Conservation (phyloP, 2,329 filamentous ascomycete genomes). For the Cryphonectria naterciae region DNA sequence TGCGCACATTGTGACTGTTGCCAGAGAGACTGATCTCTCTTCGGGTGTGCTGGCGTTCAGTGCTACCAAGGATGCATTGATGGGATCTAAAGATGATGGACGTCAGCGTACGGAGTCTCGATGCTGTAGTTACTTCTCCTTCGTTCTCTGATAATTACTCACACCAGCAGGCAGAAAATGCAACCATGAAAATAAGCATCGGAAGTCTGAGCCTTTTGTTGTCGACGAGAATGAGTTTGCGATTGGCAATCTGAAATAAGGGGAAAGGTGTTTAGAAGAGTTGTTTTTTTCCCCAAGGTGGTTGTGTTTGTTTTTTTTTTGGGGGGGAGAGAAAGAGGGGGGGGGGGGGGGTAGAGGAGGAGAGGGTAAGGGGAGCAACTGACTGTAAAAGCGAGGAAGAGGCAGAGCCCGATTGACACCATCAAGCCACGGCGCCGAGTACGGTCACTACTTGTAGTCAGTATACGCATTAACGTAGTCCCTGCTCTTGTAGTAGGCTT, state of each 20-base stretch:
- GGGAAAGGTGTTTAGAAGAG: not conserved
- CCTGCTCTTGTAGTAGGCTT: not conserved
- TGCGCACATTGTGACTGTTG: conserved; percentile 64
- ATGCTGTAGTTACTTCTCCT: not conserved
- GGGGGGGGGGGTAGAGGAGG: not conserved
- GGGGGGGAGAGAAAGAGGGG: no score
- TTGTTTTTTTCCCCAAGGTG: no score
- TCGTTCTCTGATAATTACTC: not conserved
- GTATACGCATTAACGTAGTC: not conserved
- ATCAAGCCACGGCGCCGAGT: conserved; percentile 13
- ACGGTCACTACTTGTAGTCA: conserved; percentile 14
- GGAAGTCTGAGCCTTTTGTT: conserved; percentile 12
- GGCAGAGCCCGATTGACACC: conserved; percentile 12
- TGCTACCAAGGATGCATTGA: conserved; percentile 32
- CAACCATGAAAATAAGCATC: conserved; percentile 14
- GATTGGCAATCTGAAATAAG: conserved; percentile 15
- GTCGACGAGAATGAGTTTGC: conserved; percentile 9
- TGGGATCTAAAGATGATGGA: conserved; percentile 26
- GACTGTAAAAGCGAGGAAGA: conserved; percentile 18
- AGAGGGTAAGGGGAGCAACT: not conserved
- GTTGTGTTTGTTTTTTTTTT: no score
- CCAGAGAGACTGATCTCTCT: conserved; percentile 27
- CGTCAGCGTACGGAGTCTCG: not conserved
- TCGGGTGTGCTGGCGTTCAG: conserved; percentile 25
- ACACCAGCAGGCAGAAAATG: conserved; percentile 23